Percentiles rank a stretch among this genome's conserved stretches.
Evolutionary conservation across 2,329 filamentous ascomycete genomes (phyloP).

Genomic region (Epichloe baconii): DNA sequence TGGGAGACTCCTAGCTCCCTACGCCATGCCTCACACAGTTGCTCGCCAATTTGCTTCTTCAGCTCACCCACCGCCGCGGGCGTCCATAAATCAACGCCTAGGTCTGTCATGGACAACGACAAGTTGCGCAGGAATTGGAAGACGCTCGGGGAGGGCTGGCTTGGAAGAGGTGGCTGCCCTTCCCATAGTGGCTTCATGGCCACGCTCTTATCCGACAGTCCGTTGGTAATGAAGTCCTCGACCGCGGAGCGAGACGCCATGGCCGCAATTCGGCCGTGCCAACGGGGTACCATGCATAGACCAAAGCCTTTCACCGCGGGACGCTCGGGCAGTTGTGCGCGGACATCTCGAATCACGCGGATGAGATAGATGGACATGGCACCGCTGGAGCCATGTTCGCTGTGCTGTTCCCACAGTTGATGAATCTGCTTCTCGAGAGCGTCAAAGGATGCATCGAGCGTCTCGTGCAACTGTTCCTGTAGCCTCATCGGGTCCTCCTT

Average conservation of each 20-base stretch:
- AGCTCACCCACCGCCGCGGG: slow-evolving; percentile 48
- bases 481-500: slow-evolving; percentile 57
- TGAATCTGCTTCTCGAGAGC: slow-evolving; percentile 44
- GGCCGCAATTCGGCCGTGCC: slow-evolving; percentile 50
- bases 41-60: slow-evolving; percentile 41
- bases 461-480: slow-evolving; percentile 42
- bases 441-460: slow-evolving; percentile 43
- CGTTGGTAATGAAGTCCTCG: slow-evolving; percentile 29
- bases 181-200: slow-evolving; percentile 66
- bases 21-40: slow-evolving; percentile 37
- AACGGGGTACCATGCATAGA: slow-evolving; percentile 42
- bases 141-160: slow-evolving; percentile 61
- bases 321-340: slow-evolving; percentile 47
- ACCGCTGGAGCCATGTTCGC: slow-evolving; percentile 34
- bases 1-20: slow-evolving; percentile 22
- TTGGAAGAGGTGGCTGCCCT: slow-evolving; percentile 58
- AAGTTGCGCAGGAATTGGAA: slow-evolving; percentile 61
- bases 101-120: slow-evolving; percentile 51
- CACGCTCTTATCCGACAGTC: slow-evolving; percentile 33
- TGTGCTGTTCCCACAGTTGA: slow-evolving; percentile 33
- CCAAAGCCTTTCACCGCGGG: slow-evolving; percentile 42
- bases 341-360: slow-evolving; percentile 61
- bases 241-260: slow-evolving; percentile 38
- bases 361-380: slow-evolving; percentile 53
- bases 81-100: slow-evolving; percentile 74